Evolutionary conservation across 345 rosid genomes (phyloP).

Genomic region (Heritiera littoralis): DNA sequence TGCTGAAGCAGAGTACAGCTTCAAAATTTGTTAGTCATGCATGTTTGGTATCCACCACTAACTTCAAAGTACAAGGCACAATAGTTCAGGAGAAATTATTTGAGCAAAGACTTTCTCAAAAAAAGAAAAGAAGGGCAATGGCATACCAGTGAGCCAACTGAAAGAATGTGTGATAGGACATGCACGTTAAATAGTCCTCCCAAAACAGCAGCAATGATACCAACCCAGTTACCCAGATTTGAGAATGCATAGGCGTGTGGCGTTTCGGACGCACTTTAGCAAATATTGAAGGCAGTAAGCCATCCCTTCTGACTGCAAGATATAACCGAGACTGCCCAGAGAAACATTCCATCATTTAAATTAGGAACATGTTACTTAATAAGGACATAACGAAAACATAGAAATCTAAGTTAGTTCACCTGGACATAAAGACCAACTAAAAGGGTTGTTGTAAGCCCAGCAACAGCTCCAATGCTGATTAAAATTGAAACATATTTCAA

Average conservation of each 20-base stretch:
- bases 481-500: slow-evolving; percentile 74
- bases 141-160: slow-evolving; percentile 92
- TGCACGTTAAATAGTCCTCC: slow-evolving; percentile 83
- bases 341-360: slow-evolving; percentile 31
- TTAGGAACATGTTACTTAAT: slow-evolving; percentile 13
- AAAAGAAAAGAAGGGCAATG: background rate
- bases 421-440: slow-evolving; percentile 97
- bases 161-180: slow-evolving; percentile 88
- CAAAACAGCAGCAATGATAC: slow-evolving; percentile 72
- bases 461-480: slow-evolving; percentile 92
- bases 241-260: slow-evolving; percentile 89
- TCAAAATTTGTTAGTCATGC: background rate
- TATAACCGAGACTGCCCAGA: slow-evolving; percentile 79
- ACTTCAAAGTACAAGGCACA: background rate
- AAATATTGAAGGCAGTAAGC: slow-evolving; percentile 83
- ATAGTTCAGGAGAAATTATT: slow-evolving; percentile 1
- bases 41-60: background rate
- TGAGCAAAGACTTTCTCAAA: background rate
- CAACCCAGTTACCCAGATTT: slow-evolving; percentile 98
- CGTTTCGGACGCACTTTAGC: slow-evolving; percentile 79
- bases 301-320: slow-evolving; percentile 95
- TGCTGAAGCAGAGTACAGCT: background rate
- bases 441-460: slow-evolving; percentile 94
- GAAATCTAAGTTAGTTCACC: slow-evolving; percentile 44
- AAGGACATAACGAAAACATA: slow-evolving; percentile 18